A percentile compares a stretch with the other conserved stretches of the same genome.
Conservation (phyloP, 2,329 filamentous ascomycete genomes). For the Colletotrichum tropicale region DNA sequence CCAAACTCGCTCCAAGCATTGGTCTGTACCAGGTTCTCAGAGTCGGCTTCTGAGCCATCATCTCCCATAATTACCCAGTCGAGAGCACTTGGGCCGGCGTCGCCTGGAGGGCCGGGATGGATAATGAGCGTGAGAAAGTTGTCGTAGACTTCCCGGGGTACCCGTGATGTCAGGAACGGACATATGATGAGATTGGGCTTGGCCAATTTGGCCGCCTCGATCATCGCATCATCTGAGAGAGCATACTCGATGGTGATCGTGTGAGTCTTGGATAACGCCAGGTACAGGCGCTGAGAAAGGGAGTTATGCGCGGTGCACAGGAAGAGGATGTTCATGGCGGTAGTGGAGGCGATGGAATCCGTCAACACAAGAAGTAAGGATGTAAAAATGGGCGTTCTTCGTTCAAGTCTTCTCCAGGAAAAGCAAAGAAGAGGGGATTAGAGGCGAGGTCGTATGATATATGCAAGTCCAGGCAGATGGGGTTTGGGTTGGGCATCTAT, state of each 20-base stretch:
- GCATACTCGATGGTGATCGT: constrained; percentile 44
- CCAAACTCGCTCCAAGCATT: constrained; percentile 30
- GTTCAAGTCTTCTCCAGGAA: neutral
- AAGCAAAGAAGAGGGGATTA: neutral
- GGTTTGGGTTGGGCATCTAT: neutral
- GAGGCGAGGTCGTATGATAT: constrained; percentile 5
- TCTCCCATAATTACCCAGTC: constrained; percentile 48
- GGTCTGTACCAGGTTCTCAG: constrained; percentile 30
- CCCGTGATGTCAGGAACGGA: constrained; percentile 42
- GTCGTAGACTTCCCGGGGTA: constrained; percentile 39
- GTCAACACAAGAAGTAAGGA: neutral
- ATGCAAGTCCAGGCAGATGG: neutral
- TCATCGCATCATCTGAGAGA: constrained; percentile 34
- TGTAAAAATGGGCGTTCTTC: neutral
- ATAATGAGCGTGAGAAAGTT: constrained; percentile 42
- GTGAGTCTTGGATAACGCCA: constrained; percentile 37
- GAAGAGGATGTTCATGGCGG: constrained; percentile 43
- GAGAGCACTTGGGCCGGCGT: constrained; percentile 44
- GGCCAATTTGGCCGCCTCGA: constrained; percentile 39
- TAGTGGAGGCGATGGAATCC: constrained; percentile 16
- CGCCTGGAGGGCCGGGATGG: constrained; percentile 45
- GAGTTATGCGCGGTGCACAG: constrained; percentile 51
- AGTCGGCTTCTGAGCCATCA: constrained; percentile 37
- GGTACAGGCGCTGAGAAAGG: constrained; percentile 42
- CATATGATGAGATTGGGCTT: constrained; percentile 45